Evolutionary conservation across 345 rosid species (phyloP).

Genomic region (Lumnitzera littorea): DNA sequence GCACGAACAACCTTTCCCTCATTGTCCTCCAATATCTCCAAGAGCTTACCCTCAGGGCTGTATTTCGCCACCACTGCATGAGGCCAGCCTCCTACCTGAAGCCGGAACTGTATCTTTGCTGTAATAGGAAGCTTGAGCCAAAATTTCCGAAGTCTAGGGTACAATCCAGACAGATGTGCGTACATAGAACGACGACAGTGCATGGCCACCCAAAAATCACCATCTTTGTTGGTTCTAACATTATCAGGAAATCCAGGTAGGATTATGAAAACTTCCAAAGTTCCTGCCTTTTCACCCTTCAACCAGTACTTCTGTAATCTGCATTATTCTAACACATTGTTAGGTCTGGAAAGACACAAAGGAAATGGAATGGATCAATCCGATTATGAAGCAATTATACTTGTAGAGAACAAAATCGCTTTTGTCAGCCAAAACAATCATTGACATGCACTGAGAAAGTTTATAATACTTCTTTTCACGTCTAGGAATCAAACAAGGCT

Average conservation of each 20-base stretch:
- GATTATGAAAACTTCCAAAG: conserved; percentile 58
- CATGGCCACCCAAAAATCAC: conserved; percentile 40
- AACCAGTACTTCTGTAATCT: conserved; percentile 74
- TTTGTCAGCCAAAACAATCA: no score
- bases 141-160: conserved; percentile 26
- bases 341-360: conserved; percentile 1
- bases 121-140: conserved; percentile 35
- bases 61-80: conserved; percentile 26
- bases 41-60: conserved; percentile 29
- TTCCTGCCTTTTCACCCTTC: conserved; percentile 81
- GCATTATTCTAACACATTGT: conserved; percentile 7
- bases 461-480: no score
- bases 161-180: conserved; percentile 12
- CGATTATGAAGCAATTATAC: no score
- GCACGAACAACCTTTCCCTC: conserved; percentile 34
- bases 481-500: no score
- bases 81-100: conserved; percentile 27
- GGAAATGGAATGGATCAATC: not conserved
- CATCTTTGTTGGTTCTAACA: conserved; percentile 51
- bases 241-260: conserved; percentile 84
- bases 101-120: conserved; percentile 20
- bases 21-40: conserved; percentile 34
- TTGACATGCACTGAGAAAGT: no score
- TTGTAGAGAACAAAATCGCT: no score
- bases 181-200: conserved; percentile 24